Percentiles rank a stretch among this genome's conserved stretches.
These are phyloP conservation scores for Pythium oligandrum DNA, from an alignment of 352 stramenopile genomes.

Conservation along the genomic window DNA sequence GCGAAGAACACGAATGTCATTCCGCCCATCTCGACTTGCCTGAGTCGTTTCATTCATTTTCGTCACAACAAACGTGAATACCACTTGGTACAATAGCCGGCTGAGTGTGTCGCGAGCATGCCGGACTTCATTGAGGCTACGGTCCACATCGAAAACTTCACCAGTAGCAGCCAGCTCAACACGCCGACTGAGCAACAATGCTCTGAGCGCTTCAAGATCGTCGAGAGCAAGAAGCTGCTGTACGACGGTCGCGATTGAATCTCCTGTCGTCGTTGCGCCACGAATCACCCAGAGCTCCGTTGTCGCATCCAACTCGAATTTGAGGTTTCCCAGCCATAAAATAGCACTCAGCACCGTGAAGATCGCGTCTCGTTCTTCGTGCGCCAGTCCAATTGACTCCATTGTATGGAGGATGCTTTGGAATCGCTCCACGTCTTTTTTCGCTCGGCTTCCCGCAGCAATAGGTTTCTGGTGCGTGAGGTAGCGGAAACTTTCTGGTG, in stretches of 20 bases:
- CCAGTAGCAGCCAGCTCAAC: conserved; percentile 39
- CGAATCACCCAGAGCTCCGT: conserved; percentile 2
- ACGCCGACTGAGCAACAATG: conserved; percentile 41
- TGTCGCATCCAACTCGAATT: conserved; percentile 26
- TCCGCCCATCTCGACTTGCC: background rate
- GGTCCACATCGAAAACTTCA: conserved; percentile 46
- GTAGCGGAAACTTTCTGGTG: conserved; percentile 47
- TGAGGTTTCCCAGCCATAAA: conserved; percentile 69
- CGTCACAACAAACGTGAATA: conserved; percentile 39
- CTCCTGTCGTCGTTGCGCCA: background rate
- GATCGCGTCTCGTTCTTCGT: conserved; percentile 37
- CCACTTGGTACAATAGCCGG: conserved; percentile 49
- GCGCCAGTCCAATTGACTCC: conserved; percentile 32
- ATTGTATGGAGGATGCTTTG: conserved; percentile 49
- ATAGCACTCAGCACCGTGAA: conserved; percentile 64
- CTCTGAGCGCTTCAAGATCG: background rate
- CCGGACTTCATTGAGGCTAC: conserved; percentile 40
- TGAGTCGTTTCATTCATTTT: conserved; percentile 41
- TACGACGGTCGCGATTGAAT: conserved; percentile 3
- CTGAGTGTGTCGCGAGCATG: conserved; percentile 53
- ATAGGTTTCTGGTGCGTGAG: conserved; percentile 32
- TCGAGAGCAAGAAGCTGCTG: conserved; percentile 10
- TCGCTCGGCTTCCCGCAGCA: conserved; percentile 26
- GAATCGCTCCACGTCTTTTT: conserved; percentile 63
- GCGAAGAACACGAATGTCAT: conserved; percentile 21